These are phyloP conservation scores for Cryptococcus neoformans DNA, from an alignment of 1,284 basidiomycete genomes.

Conservation along the genomic window DNA sequence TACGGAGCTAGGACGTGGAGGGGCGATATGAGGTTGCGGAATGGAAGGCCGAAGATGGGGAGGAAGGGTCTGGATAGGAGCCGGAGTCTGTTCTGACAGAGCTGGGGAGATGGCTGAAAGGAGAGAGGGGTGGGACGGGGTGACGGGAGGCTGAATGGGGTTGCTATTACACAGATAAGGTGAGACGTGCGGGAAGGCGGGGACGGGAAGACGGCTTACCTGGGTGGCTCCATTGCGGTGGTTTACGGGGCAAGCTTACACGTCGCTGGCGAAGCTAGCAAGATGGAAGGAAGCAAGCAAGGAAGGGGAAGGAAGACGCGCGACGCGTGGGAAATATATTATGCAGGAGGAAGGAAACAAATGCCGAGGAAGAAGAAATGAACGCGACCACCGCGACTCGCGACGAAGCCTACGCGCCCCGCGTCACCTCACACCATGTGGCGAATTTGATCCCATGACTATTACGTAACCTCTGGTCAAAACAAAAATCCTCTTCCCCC, in stretches of 20 bases:
- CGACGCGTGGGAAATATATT: neutral
- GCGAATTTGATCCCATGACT: neutral
- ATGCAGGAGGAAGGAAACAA: neutral
- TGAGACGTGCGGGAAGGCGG: neutral
- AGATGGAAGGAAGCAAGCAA: too few relatives aligned
- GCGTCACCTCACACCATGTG: neutral
- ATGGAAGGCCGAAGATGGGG: constrained; percentile 10
- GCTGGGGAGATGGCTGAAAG: constrained; percentile 27
- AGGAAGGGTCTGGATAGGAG: constrained; percentile 26
- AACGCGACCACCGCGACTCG: neutral
- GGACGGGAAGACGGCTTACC: neutral
- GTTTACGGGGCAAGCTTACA: too few relatives aligned
- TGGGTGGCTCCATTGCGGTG: neutral
- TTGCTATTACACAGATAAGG: neutral
- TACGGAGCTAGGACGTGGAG: too few relatives aligned
- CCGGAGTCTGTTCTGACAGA: constrained; percentile 23
- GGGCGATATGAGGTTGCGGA: constrained; percentile 12
- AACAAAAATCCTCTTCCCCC: neutral
- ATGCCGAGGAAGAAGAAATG: neutral
- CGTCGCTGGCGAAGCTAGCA: too few relatives aligned
- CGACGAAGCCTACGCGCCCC: neutral
- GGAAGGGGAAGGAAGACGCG: too few relatives aligned
- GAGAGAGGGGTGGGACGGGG: constrained; percentile 29
- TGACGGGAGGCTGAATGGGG: constrained; percentile 18
- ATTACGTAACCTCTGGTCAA: neutral